Evolutionary conservation across 495 filamentous ascomycete species (phyloP), one percentile per base, ranked within the genome.

Genomic region (Aspergillus homomorphus): DNA sequence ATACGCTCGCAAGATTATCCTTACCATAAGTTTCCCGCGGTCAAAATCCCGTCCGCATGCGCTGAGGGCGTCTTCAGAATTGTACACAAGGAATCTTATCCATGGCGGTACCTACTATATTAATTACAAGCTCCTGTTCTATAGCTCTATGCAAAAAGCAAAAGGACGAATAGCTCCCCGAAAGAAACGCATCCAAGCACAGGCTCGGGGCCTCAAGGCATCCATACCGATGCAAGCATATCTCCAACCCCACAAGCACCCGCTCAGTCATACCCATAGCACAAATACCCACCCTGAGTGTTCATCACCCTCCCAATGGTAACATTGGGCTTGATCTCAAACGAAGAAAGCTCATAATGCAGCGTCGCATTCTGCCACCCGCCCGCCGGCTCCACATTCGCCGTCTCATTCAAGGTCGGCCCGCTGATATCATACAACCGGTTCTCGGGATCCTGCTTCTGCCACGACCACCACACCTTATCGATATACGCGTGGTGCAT

Each of bases 401-500:
- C 55, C 3, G 61, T 54, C 3, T 60, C 22, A 45, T 62, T 61
- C 19, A 63, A 2, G 0, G 60, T 56, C 50, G 57, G 58, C 20
- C 64, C 64, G 22, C 55, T 59, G 50, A 63, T 63, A 44, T 67
- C 58, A 45, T 59, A 62, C 10, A 63, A 51, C n/a, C 65, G 59
- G 51, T 54, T 62, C 10, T 22, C 8, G 14, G 49, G 65, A 58
- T 77, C 69, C 24, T 70, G 59, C 63, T 77, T 72, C 62, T 82
- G 79, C 81, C 81, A 84, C 30, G 72, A 61, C 77, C 77, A 82
- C 80, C 79, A 84, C 4, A 83, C 51, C 0, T 79, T 70, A 58
- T 82, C 81, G 1, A 83, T 62, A 26, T 80, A 68, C 20, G 71
- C 72, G 54, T 83, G 80, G 60, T 83, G 81, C 55, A 83, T 74